Evolutionary conservation across 257 asterid species (phyloP).

Genomic region (Capsicum rhomboideum): DNA sequence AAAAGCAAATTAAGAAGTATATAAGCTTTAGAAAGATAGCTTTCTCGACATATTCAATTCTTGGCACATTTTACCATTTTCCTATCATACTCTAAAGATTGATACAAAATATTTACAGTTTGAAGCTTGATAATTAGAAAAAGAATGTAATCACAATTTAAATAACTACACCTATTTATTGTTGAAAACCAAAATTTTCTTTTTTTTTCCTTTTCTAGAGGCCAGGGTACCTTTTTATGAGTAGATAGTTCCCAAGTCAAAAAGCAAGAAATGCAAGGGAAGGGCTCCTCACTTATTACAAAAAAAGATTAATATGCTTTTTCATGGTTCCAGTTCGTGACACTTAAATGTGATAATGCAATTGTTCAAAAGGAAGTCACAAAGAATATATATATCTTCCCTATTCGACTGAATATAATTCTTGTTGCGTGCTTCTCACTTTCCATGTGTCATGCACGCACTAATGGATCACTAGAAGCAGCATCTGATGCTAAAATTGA

Average conservation of each 20-base stretch:
- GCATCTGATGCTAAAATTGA: slow-evolving; percentile 42
- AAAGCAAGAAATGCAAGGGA: slow-evolving; percentile 1
- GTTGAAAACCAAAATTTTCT: too few species aligned
- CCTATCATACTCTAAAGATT: background rate
- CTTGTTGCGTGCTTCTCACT: background rate
- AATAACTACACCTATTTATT: too few species aligned
- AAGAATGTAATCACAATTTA: background rate
- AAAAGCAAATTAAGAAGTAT: too few species aligned
- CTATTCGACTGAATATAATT: background rate
- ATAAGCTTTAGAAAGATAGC: background rate
- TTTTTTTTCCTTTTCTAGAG: background rate
- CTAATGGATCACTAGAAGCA: slow-evolving; percentile 13
- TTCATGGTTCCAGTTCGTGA: background rate
- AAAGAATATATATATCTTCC: slow-evolving; percentile 13
- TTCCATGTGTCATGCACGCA: background rate
- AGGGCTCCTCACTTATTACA: background rate
- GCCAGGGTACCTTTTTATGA: background rate
- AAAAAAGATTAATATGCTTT: background rate
- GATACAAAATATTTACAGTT: background rate
- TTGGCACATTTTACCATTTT: background rate
- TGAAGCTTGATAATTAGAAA: background rate
- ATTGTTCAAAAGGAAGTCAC: background rate
- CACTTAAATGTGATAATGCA: background rate
- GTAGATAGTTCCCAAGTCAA: background rate
- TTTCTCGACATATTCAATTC: background rate